phyloP scores from a whole-genome alignment of 306 rosid genomes.

The Alnus glutinosa region DNA sequence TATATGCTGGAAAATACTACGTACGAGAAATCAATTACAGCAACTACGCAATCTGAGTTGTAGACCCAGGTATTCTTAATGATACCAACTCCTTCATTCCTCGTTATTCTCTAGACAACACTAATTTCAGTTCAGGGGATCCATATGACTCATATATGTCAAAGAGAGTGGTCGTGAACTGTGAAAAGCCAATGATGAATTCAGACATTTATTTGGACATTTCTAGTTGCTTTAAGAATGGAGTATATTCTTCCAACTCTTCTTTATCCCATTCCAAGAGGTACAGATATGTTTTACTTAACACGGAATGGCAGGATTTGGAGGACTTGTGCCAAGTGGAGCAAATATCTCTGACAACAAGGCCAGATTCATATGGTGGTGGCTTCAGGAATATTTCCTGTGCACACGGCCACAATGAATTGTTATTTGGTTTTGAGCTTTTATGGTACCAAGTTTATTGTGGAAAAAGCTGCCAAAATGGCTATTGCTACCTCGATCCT shows the following conservation, averaged over 20 bases:
- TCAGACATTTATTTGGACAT: slow-evolving; percentile 8
- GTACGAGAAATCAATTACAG: slow-evolving; percentile 38
- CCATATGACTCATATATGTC: slow-evolving; percentile 1
- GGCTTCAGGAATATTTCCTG: too few species aligned
- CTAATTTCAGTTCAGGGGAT: not conserved
- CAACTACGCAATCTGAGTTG: slow-evolving; percentile 13
- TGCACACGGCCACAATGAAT: too few species aligned
- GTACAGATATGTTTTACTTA: not conserved
- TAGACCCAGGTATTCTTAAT: not conserved
- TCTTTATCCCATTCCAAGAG: not conserved
- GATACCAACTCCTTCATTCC: slow-evolving; percentile 25
- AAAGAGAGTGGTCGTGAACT: too few species aligned
- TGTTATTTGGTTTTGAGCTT: too few species aligned
- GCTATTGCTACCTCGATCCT: too few species aligned
- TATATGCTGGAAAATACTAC: not conserved
- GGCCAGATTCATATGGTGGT: too few species aligned
- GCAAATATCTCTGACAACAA: not conserved
- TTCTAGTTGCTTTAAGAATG: not conserved
- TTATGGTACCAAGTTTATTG: too few species aligned
- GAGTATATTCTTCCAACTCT: not conserved
- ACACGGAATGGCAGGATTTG: not conserved
- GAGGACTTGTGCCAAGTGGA: not conserved
- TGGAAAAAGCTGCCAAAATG: too few species aligned
- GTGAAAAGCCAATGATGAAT: not conserved
- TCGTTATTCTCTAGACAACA: not conserved